These are phyloP conservation scores for Phialophora expanda DNA, from an alignment of 2,329 filamentous ascomycete species.

Conservation along the genomic window DNA sequence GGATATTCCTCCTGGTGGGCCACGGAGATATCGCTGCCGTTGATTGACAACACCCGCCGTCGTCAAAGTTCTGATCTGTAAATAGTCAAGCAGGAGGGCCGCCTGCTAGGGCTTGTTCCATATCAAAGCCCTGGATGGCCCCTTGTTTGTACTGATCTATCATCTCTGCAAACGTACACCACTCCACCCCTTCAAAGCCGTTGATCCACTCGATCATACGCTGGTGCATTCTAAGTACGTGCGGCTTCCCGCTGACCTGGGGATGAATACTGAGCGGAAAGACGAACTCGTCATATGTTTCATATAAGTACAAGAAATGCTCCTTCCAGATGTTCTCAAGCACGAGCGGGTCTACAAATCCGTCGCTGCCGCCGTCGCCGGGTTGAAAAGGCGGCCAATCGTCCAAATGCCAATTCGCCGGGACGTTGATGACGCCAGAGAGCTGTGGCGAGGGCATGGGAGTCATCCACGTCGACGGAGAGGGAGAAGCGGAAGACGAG, in stretches of 20 bases:
- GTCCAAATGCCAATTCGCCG: constrained; percentile 55
- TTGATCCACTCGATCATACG: constrained; percentile 55
- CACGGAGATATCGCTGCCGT: too few relatives aligned
- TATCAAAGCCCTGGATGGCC: constrained; percentile 2
- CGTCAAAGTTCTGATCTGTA: too few relatives aligned
- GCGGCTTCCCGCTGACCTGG: constrained; percentile 55
- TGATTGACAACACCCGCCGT: too few relatives aligned
- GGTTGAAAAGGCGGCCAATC: constrained; percentile 53
- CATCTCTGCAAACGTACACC: constrained; percentile 68
- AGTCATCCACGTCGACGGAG: constrained; percentile 21
- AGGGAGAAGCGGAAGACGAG: background rate
- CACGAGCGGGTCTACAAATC: constrained; percentile 43
- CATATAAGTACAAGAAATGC: constrained; percentile 54
- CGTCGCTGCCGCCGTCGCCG: constrained; percentile 37
- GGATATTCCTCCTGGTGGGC: too few relatives aligned
- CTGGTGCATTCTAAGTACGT: constrained; percentile 56
- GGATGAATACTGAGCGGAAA: constrained; percentile 56
- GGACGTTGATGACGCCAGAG: constrained; percentile 50
- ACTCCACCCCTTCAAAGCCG: constrained; percentile 51
- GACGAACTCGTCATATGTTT: constrained; percentile 54
- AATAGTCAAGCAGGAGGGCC: too few relatives aligned
- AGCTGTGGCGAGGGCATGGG: constrained; percentile 50
- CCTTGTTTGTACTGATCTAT: constrained; percentile 68
- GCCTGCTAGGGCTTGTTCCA: background rate
- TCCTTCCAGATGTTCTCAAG: constrained; percentile 54